These are phyloP conservation scores for Aspergillus ibericus DNA, from an alignment of 2,329 filamentous ascomycete species.

Conservation along the genomic window DNA sequence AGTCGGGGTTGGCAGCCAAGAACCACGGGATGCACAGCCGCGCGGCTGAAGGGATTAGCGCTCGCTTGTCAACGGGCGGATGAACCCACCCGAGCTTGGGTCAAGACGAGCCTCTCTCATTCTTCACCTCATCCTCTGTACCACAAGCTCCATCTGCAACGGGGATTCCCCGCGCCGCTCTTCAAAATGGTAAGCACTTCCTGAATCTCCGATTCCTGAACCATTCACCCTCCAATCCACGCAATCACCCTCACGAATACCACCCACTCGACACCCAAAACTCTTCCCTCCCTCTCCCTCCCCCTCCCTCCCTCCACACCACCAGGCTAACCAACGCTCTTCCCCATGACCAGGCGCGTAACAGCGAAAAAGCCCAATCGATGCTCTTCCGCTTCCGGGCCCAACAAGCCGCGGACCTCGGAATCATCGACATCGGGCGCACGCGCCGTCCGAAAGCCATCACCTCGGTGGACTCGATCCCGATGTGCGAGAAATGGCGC, in stretches of 20 bases:
- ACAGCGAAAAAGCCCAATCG: conserved; percentile 97
- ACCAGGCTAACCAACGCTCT: conserved; percentile 16
- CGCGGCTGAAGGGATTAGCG: conserved; percentile 26
- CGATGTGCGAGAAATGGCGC: conserved; percentile 93
- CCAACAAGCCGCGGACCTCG: conserved; percentile 90
- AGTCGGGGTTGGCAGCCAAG: not conserved
- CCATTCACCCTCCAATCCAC: not conserved
- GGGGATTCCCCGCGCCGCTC: conserved; percentile 18
- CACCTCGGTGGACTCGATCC: conserved; percentile 79
- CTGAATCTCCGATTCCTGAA: not conserved
- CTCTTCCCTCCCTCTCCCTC: not conserved
- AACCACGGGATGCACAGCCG: conserved; percentile 14
- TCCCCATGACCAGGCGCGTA: conserved; percentile 68
- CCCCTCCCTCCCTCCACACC: not conserved
- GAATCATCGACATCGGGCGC: conserved; percentile 90
- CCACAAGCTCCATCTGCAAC: conserved; percentile 15
- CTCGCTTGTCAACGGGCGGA: conserved; percentile 22
- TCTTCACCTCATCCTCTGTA: conserved; percentile 19
- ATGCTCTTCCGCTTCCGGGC: conserved; percentile 99
- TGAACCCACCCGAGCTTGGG: conserved; percentile 23
- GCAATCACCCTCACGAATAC: not conserved
- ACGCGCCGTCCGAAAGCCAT: conserved; percentile 89
- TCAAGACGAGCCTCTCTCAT: conserved; percentile 19
- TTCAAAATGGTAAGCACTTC: conserved; percentile 32
- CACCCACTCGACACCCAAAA: not conserved